Percentiles rank a stretch among this genome's conserved stretches.
These are phyloP conservation scores for Byssochlamys sp. DNA, from an alignment of 2,329 filamentous ascomycete species.

Conservation along the genomic window DNA sequence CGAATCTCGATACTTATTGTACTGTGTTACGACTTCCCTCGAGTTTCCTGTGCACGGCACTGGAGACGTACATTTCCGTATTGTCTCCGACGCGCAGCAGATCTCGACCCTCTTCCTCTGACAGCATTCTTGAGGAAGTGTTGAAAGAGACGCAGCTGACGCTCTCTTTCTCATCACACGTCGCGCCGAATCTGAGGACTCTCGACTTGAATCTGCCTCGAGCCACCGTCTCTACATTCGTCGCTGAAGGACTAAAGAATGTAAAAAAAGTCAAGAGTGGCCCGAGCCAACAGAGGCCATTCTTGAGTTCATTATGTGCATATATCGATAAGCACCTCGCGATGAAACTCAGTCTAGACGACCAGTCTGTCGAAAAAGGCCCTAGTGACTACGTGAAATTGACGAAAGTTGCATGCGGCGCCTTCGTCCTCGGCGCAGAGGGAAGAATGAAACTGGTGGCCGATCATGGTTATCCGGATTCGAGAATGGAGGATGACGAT, in stretches of 20 bases:
- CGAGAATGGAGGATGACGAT: slow-evolving; percentile 8
- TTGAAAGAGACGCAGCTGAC: slow-evolving; percentile 33
- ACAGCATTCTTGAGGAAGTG: slow-evolving; percentile 17
- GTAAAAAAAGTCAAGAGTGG: slow-evolving; percentile 3
- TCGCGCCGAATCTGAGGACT: slow-evolving; percentile 25
- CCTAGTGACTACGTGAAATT: slow-evolving; percentile 22
- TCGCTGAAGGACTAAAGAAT: slow-evolving; percentile 13
- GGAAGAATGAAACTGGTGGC: slow-evolving; percentile 31
- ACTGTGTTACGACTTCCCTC: slow-evolving; percentile 37
- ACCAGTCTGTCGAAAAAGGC: not conserved
- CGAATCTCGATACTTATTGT: slow-evolving; percentile 43
- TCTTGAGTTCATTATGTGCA: slow-evolving; percentile 20
- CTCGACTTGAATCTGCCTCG: slow-evolving; percentile 28
- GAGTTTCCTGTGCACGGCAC: slow-evolving; percentile 33
- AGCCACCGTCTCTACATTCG: slow-evolving; percentile 13
- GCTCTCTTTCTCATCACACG: slow-evolving; percentile 25
- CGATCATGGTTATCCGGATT: slow-evolving; percentile 7
- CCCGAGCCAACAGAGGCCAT: slow-evolving; percentile 8
- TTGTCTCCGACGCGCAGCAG: slow-evolving; percentile 3
- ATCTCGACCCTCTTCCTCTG: slow-evolving; percentile 1
- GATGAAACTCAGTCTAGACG: slow-evolving; percentile 28
- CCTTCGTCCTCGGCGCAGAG: slow-evolving; percentile 30
- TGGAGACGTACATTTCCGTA: slow-evolving; percentile 31
- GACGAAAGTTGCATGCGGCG: slow-evolving; percentile 29
- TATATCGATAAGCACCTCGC: slow-evolving; percentile 32